Base-by-base conservation (phyloP, 2,329 filamentous ascomycete genomes). In the Aspergillus luchuensis region DNA sequence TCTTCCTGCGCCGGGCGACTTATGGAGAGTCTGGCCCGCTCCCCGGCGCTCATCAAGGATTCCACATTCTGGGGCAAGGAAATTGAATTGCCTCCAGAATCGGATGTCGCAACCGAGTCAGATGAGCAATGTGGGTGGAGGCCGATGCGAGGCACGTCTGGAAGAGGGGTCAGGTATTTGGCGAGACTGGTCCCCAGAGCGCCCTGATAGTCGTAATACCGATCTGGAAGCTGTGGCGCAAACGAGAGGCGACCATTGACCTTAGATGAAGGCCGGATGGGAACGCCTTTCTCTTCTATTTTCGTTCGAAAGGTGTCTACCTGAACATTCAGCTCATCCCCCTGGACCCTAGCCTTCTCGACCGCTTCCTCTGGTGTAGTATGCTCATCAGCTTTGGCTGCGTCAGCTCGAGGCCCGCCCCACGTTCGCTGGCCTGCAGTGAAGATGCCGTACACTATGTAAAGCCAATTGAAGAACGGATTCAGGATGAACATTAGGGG, bases 381-480 rank as follows among this genome's bases (percentile, higher is more conserved):
- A 61, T 87, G 80, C 11, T 84, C 81, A 73, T 96, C 90, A 3
- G 93, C 93, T 43, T 88, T 84, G 30, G 90, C 91, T 0, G 93
- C 93, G 76, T 98, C 94, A 1, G 92, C 92, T 70, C 94, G 86
- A 10, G 94, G 95, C 0, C 94, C 94, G 66, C 94, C 94, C 94
- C 95, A 99, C 1, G 94, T 98, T 66, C 94, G 85, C 74, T 97
- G 92, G 19, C 93, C 92, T 30, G 93, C 92, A 0, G 94, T 97
- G 76, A 96, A 95, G 68, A 97, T 96, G 48, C 92, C 93, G 75
- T 97, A 97, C 2, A 97, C 90, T 90, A 97, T 97, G 80, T 98
- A 98, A 60, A 92, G 86, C 94, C 94, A 98, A 78, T 98, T 98
- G 83, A 97, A 93, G 73, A 98, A 96, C 0, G 95, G 94, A 72